phyloP scores from a whole-genome alignment of 495 filamentous ascomycete species.

The Letharia columbiana region DNA sequence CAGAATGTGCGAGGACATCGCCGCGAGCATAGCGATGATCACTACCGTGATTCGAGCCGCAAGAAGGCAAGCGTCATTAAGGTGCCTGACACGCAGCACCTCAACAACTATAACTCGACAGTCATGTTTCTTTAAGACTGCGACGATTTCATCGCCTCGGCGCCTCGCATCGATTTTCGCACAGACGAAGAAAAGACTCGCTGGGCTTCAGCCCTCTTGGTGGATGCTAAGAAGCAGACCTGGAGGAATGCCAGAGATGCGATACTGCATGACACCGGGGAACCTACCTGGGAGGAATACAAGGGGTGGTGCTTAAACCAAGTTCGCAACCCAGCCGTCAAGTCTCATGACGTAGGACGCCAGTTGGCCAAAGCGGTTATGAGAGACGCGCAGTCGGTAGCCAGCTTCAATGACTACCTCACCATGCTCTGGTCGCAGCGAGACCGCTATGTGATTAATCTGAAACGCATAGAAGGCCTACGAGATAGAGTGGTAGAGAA shows the following conservation, averaged over 20 bases:
- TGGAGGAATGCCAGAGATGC: not conserved
- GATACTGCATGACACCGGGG: not conserved
- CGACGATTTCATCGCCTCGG: no score
- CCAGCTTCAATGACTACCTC: not conserved
- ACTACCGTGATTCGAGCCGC: no score
- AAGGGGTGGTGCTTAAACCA: not conserved
- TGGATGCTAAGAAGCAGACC: not conserved
- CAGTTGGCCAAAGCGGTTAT: not conserved
- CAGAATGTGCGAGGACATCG: no score
- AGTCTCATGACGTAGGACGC: no score
- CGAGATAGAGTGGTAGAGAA: no score
- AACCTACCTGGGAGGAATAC: no score
- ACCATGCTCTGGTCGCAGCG: not conserved
- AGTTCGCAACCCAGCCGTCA: not conserved
- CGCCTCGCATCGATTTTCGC: no score
- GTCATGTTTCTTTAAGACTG: no score
- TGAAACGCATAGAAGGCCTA: not conserved
- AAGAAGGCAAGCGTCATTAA: no score
- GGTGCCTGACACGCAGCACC: no score
- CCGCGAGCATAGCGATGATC: no score
- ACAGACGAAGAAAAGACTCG: not conserved
- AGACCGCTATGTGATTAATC: not conserved
- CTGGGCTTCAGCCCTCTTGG: not conserved
- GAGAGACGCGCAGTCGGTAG: not conserved
- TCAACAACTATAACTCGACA: no score